Evolutionary conservation across 2,329 filamentous ascomycete species (phyloP).

Genomic region (Colletotrichum graminicola): DNA sequence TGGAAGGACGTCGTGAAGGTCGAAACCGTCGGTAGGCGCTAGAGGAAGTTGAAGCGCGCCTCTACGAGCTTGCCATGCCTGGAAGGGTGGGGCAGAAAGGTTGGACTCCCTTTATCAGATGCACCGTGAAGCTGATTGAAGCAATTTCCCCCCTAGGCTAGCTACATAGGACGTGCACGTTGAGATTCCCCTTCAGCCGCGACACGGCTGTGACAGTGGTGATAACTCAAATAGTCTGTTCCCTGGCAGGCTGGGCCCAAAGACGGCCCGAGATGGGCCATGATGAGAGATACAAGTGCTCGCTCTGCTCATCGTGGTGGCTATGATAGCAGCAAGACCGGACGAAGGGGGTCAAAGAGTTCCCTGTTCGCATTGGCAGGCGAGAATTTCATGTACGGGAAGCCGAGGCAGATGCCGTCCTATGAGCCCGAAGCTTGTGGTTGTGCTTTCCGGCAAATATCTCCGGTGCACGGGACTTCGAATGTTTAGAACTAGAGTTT

Average conservation of each 20-base stretch:
- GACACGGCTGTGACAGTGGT: conserved; percentile 40
- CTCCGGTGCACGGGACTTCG: conserved; percentile 15
- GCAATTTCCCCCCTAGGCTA: not conserved
- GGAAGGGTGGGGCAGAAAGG: not conserved
- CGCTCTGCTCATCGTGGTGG: conserved; percentile 1
- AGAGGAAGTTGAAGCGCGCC: conserved; percentile 2
- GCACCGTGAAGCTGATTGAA: not conserved
- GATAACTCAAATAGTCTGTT: conserved; percentile 29
- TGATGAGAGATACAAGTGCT: not conserved
- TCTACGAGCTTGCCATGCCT: not conserved
- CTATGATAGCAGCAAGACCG: conserved; percentile 6
- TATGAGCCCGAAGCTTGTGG: conserved; percentile 1
- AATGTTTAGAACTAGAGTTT: conserved; percentile 5
- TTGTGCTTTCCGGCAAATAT: not conserved
- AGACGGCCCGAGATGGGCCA: not conserved
- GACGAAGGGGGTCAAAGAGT: conserved; percentile 33
- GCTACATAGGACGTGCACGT: conserved; percentile 19
- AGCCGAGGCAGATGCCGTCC: conserved; percentile 6
- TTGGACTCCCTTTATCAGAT: not conserved
- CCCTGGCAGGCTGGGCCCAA: conserved; percentile 2
- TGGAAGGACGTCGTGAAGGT: conserved; percentile 16
- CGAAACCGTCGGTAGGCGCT: conserved; percentile 23
- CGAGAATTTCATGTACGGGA: too few relatives aligned
- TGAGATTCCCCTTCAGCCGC: conserved; percentile 20
- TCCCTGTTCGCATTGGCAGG: not conserved